phyloP scores from a whole-genome alignment of 2,329 filamentous ascomycete species.

The Sclerotinia minor region DNA sequence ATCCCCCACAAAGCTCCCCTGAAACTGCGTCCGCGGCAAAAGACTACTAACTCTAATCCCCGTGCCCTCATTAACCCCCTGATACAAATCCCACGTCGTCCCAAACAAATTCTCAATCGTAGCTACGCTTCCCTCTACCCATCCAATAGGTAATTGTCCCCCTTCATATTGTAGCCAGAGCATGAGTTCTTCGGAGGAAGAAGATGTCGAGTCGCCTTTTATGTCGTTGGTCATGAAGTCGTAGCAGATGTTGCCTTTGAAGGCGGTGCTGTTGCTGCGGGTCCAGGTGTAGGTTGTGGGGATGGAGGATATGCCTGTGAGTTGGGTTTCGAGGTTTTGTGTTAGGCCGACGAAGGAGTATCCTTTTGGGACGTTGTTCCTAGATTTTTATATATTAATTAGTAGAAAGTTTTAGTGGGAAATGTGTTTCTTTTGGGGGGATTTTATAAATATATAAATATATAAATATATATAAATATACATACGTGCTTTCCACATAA shows the following conservation, averaged over 20 bases:
- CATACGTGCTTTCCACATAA: constrained; percentile 12
- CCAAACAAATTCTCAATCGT: constrained; percentile 7
- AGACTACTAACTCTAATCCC: constrained; percentile 6
- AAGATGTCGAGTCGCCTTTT: constrained; percentile 25
- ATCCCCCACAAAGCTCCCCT: background rate
- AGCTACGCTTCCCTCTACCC: constrained; percentile 2
- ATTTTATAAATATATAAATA: too few relatives aligned
- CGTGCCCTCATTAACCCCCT: background rate
- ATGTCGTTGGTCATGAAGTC: constrained; percentile 15
- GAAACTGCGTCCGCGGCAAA: background rate
- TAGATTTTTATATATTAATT: too few relatives aligned
- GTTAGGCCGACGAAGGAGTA: constrained; percentile 2
- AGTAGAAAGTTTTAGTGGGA: too few relatives aligned
- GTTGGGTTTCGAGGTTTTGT: constrained; percentile 1
- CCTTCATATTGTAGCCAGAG: constrained; percentile 12
- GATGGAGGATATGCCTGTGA: background rate
- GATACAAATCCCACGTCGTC: constrained; percentile 9
- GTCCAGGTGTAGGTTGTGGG: constrained; percentile 11
- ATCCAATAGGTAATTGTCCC: background rate
- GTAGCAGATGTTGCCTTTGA: constrained; percentile 14
- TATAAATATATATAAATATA: too few relatives aligned
- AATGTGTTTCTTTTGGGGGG: too few relatives aligned
- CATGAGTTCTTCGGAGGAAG: constrained; percentile 8
- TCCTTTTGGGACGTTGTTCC: constrained; percentile 7
- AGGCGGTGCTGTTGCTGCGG: constrained; percentile 4